Base-by-base conservation (phyloP, 1,284 basidiomycete genomes). In the Kalmanozyma brasiliensis region DNA sequence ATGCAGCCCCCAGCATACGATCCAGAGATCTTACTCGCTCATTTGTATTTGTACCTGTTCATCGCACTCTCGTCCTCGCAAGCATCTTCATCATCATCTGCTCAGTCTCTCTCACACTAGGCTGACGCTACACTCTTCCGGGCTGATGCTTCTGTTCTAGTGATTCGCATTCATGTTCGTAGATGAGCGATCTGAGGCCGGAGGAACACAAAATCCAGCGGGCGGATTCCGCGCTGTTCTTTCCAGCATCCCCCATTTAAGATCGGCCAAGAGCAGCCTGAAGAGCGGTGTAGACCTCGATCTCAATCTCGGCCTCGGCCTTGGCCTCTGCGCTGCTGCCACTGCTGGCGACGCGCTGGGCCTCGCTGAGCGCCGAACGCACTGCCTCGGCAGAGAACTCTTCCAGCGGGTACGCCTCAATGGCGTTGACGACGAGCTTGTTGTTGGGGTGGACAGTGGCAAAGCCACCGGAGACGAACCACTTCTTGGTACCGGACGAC, bases 381-480 rank as follows among this genome's bases (percentile, higher is more conserved):
- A 98, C 87, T 75, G 92, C 92, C 86, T 95, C 93, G 19, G 86
- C 74, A 3, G 93, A 94, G 85, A 96, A 98, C 52, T 90, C 86
- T 66, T 96, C 94, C 32, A 99, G 85, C 41, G 92, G 89, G 78
- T 94, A 95, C 65, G 92, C 96, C 87, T 98, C 96, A 52, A 98
- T 90, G 65, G 91, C 93, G 85, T 98, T 98, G 83, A 98, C 91
- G 40, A 95, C 97, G 61, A 98, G 86, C 77, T 88, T 89, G 88
- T 98, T 99, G 86, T 94, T 94, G 48, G 93, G 92, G 85, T 98
- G 96, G 47, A 99, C 92, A 61, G 91, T 97, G 55, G 96, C 95
- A 83, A 99, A 98, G 61, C 96, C 96, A 69, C 92, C 91, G 59
- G 95, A 97, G 52, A 93, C 96, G 59, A 81, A 82, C 71, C 70